These are phyloP conservation scores for Psilocybe tampanensis DNA, from an alignment of 768 basidiomycete genomes.

Conservation along the genomic window DNA sequence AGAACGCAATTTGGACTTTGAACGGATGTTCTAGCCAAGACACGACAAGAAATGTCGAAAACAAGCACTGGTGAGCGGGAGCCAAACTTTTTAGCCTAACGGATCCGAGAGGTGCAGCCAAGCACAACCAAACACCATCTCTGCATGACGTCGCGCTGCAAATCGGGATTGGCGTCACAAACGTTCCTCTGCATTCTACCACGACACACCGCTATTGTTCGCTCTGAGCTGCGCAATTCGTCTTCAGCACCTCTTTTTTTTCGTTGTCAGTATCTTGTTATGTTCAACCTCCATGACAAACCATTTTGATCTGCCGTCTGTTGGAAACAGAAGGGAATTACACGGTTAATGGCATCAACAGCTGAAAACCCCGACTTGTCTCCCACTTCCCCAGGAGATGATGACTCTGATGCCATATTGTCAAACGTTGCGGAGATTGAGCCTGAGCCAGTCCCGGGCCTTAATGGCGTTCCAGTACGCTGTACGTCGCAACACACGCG, in stretches of 20 bases:
- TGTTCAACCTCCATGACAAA: no score
- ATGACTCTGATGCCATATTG: constrained; percentile 63
- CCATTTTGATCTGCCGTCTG: no score
- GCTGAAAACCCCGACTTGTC: constrained; percentile 42
- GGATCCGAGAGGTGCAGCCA: background rate
- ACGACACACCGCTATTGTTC: background rate
- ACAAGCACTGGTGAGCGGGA: background rate
- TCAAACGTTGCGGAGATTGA: constrained; percentile 55
- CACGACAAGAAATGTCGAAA: constrained; percentile 11
- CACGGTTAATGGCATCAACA: constrained; percentile 23
- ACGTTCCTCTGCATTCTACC: background rate
- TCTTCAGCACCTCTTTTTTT: background rate
- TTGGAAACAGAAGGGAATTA: constrained; percentile 13
- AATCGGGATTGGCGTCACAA: background rate
- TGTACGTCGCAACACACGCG: constrained; percentile 55
- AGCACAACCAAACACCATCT: background rate
- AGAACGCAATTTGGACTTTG: constrained; percentile 17
- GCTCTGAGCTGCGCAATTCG: background rate
- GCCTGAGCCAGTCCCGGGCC: constrained; percentile 73
- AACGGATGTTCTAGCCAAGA: constrained; percentile 11
- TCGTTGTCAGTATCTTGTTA: background rate
- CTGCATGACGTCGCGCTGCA: background rate
- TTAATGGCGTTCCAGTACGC: constrained; percentile 75
- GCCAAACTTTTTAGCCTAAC: background rate
- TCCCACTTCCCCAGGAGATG: constrained; percentile 56